These are phyloP conservation scores for Fusarium musae DNA, from an alignment of 2,329 filamentous ascomycete genomes.

Conservation along the genomic window DNA sequence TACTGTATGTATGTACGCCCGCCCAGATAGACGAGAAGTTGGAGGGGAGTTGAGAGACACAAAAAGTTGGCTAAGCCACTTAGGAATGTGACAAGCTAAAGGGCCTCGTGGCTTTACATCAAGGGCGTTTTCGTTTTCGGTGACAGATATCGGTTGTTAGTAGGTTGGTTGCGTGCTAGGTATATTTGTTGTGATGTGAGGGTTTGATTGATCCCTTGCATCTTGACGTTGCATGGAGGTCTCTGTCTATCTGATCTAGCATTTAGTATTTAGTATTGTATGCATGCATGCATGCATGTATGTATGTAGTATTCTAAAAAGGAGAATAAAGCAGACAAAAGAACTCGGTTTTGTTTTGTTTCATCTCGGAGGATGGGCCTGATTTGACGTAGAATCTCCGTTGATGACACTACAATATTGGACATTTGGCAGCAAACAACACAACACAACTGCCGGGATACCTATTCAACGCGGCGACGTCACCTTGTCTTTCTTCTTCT, in stretches of 20 bases:
- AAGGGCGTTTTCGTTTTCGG: neutral
- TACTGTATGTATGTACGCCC: neutral
- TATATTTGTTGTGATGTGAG: neutral
- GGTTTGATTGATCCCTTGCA: conserved; percentile 11
- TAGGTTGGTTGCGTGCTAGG: neutral
- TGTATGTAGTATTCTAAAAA: neutral
- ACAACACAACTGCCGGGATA: neutral
- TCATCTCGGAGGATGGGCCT: neutral
- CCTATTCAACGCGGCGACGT: neutral
- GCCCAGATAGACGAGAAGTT: neutral
- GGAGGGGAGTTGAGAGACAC: conserved; percentile 11
- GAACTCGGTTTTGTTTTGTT: neutral
- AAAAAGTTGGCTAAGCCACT: neutral
- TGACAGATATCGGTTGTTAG: neutral
- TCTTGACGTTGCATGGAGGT: conserved; percentile 21
- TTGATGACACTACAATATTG: neutral
- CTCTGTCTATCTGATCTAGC: neutral
- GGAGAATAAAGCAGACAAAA: neutral
- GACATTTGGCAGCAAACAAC: neutral
- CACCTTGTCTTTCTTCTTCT: neutral
- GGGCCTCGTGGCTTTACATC: neutral
- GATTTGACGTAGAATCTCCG: neutral
- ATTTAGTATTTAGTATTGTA: neutral
- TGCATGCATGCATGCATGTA: neutral
- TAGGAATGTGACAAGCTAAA: conserved; percentile 17